Conservation (phyloP, 768 basidiomycete genomes). For the Xerocomellus amylosporus region DNA sequence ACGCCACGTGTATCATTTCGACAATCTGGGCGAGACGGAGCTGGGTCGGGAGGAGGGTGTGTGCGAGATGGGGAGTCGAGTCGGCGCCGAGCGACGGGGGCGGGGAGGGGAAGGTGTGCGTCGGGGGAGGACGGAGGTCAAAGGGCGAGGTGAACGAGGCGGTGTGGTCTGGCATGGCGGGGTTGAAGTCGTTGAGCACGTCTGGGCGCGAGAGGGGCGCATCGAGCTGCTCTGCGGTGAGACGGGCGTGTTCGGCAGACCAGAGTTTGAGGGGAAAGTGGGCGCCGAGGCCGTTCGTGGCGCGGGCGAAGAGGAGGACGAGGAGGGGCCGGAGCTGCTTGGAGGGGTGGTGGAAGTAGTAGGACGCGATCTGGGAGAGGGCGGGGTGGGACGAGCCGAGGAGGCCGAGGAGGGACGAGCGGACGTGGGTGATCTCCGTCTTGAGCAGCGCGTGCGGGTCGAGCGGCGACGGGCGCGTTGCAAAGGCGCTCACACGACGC, state of each 20-base stretch:
- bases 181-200: conserved; percentile 90
- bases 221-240: conserved; percentile 64
- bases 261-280: conserved; percentile 59
- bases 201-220: conserved; percentile 74
- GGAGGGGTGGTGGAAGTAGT: conserved; percentile 87
- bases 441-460: conserved; percentile 74
- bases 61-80: conserved; percentile 34
- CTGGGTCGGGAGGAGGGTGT: conserved; percentile 72
- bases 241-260: conserved; percentile 58
- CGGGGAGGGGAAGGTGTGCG: conserved; percentile 24
- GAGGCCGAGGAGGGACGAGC: conserved; percentile 67
- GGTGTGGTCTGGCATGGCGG: conserved; percentile 76
- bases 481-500: conserved; percentile 43
- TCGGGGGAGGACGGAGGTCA: conserved; percentile 40
- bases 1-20: conserved; percentile 98
- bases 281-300: conserved; percentile 85
- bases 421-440: conserved; percentile 68
- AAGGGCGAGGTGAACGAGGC: conserved; percentile 64
- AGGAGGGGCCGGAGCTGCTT: conserved; percentile 90
- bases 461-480: conserved; percentile 24
- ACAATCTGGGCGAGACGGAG: conserved; percentile 91
- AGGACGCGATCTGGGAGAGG: conserved; percentile 83
- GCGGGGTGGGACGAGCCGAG: conserved; percentile 88
- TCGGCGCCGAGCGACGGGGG: conserved; percentile 21
- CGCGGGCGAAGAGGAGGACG: conserved; percentile 85